Base-by-base conservation (phyloP, 202 grass and related monocot species). In the Carex arenaria region DNA sequence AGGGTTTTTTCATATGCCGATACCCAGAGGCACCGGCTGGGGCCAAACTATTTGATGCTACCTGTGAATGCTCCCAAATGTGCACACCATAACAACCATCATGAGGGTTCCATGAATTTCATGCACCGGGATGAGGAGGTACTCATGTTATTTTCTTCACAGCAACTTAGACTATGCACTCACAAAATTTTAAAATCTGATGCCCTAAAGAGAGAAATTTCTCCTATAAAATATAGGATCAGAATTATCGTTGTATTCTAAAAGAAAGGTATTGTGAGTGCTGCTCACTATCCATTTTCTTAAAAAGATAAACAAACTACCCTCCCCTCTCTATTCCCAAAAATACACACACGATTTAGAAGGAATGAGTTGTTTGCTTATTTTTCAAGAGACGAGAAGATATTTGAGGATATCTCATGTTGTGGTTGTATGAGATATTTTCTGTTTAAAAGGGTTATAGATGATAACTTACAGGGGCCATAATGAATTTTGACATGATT, bases 81-180 rank as follows among this genome's bases (percentile, higher is more conserved):
- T 86, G 73, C 89, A 66, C 59, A 94, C 83, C 94, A 92, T 87
- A 97, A 94, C 73, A 97, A 97, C 65, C 94, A 97, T 55, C 85
- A 89, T n/a, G 93, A 97, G 31, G 91, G 94, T 61, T 85, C 88
- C 53, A 97, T 97, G 94, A 97, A 97, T 72, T 92, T 97, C 87
- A 94, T 94, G 88, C 91, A 97, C 84, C 90, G 91, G 83, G 91
- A 97, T 89, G 94, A 94, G 71, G 94, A 97, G 91, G 91, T 94
- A 86, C 2, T 80, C 72, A 36, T 84, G 19, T 60, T 86, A 32
- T 68, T 60, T 75, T 64, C 18, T 78, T 78, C 3, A 3, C 15
- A 78, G 30, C 17, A 36, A 34, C 52, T 12, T 36, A 59, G 10
- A 59, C n/a, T 78, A 2, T 86, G 0, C 36, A 63, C 36, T 76